phyloP scores from a whole-genome alignment of 2,329 filamentous ascomycete genomes.

The Septoria linicola region DNA sequence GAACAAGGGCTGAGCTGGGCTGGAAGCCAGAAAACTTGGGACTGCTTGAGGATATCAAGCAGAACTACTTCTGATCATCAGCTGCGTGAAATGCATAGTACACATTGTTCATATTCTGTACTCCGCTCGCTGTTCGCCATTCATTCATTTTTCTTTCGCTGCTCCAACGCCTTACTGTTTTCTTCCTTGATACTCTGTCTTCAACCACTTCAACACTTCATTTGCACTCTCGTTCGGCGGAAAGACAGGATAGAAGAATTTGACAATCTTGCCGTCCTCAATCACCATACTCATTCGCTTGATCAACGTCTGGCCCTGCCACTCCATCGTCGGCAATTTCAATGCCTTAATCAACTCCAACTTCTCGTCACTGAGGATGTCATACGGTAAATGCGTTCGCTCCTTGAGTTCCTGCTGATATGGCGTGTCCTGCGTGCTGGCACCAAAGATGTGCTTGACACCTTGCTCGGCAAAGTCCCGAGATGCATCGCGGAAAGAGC shows the following conservation, averaged over 20 bases:
- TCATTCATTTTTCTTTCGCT: too few species aligned
- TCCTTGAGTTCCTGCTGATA: constrained; percentile 44
- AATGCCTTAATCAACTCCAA: constrained; percentile 38
- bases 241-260: constrained; percentile 48
- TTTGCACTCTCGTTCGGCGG: constrained; percentile 44
- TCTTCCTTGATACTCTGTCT: background rate
- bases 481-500: constrained; percentile 43
- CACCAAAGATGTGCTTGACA: constrained; percentile 41
- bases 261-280: constrained; percentile 42
- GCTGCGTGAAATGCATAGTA: too few species aligned
- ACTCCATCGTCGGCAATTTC: constrained; percentile 44
- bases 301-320: constrained; percentile 39
- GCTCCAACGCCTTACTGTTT: background rate
- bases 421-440: constrained; percentile 43
- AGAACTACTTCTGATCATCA: constrained; percentile 17
- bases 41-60: constrained; percentile 39
- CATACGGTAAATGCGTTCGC: constrained; percentile 42
- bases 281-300: constrained; percentile 44
- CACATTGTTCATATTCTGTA: too few species aligned
- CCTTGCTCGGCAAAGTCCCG: constrained; percentile 34
- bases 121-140: too few species aligned
- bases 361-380: constrained; percentile 44
- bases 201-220: constrained; percentile 39
- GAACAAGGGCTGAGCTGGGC: constrained; percentile 42
- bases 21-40: constrained; percentile 41